A percentile compares a stretch with the other conserved stretches of the same genome.
Evolutionary conservation across 2,329 filamentous ascomycete species (phyloP).

Genomic region (Beauveria australis): DNA sequence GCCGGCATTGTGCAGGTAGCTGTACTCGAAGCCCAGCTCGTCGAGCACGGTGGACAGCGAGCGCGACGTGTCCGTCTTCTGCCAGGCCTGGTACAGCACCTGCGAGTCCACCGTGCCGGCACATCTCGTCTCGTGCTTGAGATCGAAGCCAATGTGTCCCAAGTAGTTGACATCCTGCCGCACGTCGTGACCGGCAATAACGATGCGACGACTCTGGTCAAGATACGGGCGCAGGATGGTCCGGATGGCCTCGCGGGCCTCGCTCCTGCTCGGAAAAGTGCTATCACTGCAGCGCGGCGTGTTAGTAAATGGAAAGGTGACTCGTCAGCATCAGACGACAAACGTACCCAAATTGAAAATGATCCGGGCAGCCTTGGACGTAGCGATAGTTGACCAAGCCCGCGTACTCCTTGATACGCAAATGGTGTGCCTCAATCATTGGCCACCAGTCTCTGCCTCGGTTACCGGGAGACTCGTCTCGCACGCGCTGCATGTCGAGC

Average conservation of each 20-base stretch:
- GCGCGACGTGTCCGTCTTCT: slow-evolving; percentile 41
- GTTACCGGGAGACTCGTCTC: slow-evolving; percentile 48
- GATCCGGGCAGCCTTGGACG: slow-evolving; percentile 63
- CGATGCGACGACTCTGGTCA: slow-evolving; percentile 40
- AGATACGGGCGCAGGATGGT: slow-evolving; percentile 26
- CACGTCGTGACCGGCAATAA: slow-evolving; percentile 74
- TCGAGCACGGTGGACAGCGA: slow-evolving; percentile 54
- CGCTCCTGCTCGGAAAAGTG: slow-evolving; percentile 27
- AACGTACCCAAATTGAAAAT: slow-evolving; percentile 64
- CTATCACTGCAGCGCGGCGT: slow-evolving; percentile 27
- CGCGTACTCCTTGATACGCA: slow-evolving; percentile 63
- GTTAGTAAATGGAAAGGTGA: neutral
- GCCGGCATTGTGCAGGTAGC: slow-evolving; percentile 74
- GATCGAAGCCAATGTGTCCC: slow-evolving; percentile 52
- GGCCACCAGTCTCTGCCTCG: slow-evolving; percentile 58
- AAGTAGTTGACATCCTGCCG: slow-evolving; percentile 62
- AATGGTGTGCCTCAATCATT: slow-evolving; percentile 62
- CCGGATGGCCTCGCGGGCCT: slow-evolving; percentile 28
- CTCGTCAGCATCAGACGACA: neutral
- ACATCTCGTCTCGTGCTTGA: slow-evolving; percentile 42
- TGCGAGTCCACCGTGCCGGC: slow-evolving; percentile 66
- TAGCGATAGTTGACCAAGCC: slow-evolving; percentile 59
- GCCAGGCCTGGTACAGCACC: slow-evolving; percentile 57
- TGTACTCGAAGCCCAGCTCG: slow-evolving; percentile 53
- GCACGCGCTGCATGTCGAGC: slow-evolving; percentile 59